These are phyloP conservation scores for Microsporum canis DNA, from an alignment of 2,329 filamentous ascomycete genomes.

Conservation along the genomic window DNA sequence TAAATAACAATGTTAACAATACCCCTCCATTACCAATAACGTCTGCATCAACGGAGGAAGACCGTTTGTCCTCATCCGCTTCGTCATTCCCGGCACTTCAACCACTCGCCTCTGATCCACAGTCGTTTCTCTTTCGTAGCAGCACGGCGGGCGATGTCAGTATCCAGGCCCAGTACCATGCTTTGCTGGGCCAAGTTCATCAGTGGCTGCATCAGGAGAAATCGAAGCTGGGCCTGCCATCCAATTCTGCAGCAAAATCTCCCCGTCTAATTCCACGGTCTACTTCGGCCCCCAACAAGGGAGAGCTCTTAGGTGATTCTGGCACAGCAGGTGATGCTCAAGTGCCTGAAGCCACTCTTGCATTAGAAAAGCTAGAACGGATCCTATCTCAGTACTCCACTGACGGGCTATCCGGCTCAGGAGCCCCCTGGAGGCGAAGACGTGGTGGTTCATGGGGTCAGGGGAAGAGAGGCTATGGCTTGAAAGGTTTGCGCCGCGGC, in stretches of 20 bases:
- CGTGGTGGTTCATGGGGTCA: constrained; percentile 4
- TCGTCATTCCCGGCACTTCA: background rate
- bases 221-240: constrained; percentile 46
- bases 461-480: constrained; percentile 8
- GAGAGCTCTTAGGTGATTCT: background rate
- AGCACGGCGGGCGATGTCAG: constrained; percentile 5
- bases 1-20: constrained; percentile 1
- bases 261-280: background rate
- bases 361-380: constrained; percentile 67
- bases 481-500: constrained; percentile 33
- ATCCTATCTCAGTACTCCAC: constrained; percentile 44
- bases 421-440: constrained; percentile 15
- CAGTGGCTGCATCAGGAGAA: constrained; percentile 79
- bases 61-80: background rate
- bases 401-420: constrained; percentile 17
- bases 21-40: background rate
- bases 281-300: background rate
- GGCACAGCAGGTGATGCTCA: constrained; percentile 20
- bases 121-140: background rate
- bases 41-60: background rate
- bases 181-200: constrained; percentile 59
- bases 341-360: constrained; percentile 57
- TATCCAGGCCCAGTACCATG: constrained; percentile 18
- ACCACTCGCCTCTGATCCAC: background rate
- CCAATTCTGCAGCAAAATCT: constrained; percentile 25